Base-by-base conservation (phyloP, 495 filamentous ascomycete species). In the Penicillium flavigenum region DNA sequence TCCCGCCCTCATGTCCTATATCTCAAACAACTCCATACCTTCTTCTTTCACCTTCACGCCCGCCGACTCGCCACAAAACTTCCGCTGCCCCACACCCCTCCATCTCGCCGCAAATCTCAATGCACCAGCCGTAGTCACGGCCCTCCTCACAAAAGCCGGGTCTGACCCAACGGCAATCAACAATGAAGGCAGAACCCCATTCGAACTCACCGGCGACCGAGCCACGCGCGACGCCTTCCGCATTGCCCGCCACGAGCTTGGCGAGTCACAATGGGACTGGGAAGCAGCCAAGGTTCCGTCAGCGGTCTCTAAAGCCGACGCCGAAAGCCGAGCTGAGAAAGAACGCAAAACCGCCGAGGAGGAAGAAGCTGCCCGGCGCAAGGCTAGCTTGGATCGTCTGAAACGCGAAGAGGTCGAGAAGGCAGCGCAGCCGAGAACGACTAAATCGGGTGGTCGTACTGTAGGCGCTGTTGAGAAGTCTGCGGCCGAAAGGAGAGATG, bases 151-250 rank as follows among this genome's bases (percentile, higher is more conserved):
- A 2, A 92, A 92, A 77, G 86, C 82, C 8, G 72, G 75, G 19
- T 87, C 90, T 16, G 85, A 96, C 67, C 94, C 94, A 2, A 87
- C 87, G 0, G 14, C 84, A 4, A 62, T 67, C 11, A 98, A 87
- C 68, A 67, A 64, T 10, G 81, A 83, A 36, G 88, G 86, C 19
- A 88, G 86, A 64, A 87, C 91, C 0, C 72, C 94, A 0, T 98
- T 96, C 67, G 91, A 95, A 41, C 81, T 98, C 5, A 83, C 90
- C 10, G 91, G 95, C 31, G 91, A 98, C 67, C 83, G 92, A 2
- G 75, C 86, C 3, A 96, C 92, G 0, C 83, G 94, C 1, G 93
- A 98, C 64, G 90, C 91, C 5, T 98, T 98, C 76, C 88, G 95
- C 4, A 80, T 97, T 22, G 91, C 92, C 1, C 86, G 94, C 9